phyloP scores from a whole-genome alignment of 768 basidiomycete species.

The Krasilnikovozyma curviuscula region DNA sequence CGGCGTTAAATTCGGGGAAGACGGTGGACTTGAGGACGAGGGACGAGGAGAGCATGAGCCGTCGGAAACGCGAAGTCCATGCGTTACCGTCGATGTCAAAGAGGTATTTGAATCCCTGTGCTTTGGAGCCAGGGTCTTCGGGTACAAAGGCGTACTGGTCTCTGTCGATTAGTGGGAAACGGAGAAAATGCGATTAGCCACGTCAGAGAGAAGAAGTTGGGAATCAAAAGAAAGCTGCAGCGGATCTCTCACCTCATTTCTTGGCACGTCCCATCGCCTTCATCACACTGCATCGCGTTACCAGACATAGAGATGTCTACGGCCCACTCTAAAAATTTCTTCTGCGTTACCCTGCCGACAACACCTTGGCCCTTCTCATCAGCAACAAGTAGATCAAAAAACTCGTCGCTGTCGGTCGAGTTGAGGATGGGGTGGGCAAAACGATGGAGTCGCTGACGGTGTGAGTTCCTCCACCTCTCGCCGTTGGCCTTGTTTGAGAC shows the following conservation, averaged over 20 bases:
- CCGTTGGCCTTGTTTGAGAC: too few species aligned
- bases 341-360: too few species aligned
- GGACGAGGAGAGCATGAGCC: slow-evolving; percentile 1
- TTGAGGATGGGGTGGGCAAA: too few species aligned
- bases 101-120: slow-evolving; percentile 2
- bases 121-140: too few species aligned
- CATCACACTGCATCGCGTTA: slow-evolving; percentile 6
- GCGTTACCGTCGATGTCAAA: slow-evolving; percentile 10
- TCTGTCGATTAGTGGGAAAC: neutral
- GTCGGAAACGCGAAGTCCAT: slow-evolving; percentile 8
- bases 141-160: too few species aligned
- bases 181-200: neutral
- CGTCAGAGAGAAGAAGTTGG: neutral
- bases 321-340: slow-evolving; percentile 1
- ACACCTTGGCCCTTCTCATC: too few species aligned
- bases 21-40: slow-evolving; percentile 4
- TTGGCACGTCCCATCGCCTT: slow-evolving; percentile 5
- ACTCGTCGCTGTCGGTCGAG: too few species aligned
- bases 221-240: neutral
- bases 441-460: too few species aligned
- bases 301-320: slow-evolving; percentile 6
- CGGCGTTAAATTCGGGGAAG: neutral
- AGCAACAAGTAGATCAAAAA: too few species aligned
- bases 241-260: neutral
- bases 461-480: too few species aligned